Evolutionary conservation across 768 basidiomycete genomes (phyloP), one percentile per base, ranked within the genome.

Genomic region (Mycena belliarum): DNA sequence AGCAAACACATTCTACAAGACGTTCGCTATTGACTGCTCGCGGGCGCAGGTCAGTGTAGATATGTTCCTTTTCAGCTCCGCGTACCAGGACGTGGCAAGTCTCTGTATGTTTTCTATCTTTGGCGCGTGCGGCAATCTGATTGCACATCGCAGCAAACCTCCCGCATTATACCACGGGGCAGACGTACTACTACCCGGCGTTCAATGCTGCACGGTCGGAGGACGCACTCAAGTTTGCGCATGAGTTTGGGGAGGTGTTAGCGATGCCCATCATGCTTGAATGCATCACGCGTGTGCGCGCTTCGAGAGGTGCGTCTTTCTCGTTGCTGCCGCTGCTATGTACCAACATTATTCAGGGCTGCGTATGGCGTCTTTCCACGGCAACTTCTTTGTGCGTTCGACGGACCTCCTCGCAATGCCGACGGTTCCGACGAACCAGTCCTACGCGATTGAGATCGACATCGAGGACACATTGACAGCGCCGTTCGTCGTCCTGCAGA

Each of bases 21-120:
- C 92, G 0, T 98, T 98, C 64, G 95, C 97, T 18, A 99, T 98
- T 67, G 97, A 98, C 65, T 98, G 96, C 70, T 98, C 96, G 14
- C 86, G 95, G 56, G 88, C 92, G 6, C 97, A 98, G 72, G 93
- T 99, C 43, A 93, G 95, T 0, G 96, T 98, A 57, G 96, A 98
- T 71, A 98, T 99, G 96, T 98, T 98, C 87, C 79, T 99, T 56
- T 98, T 98, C 79, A 92, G 92, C 63, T 81, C 93, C 9, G 79
- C 81, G 20, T 99, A 98, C 70, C 95, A 95, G 65, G 97, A 98
- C 73, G 93, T 98, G 42, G 94, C 97, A 1, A 94, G 87, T 58
- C 81, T 99, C 18, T 89, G 94, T 93, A 69, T 45, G 81, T 61
- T 48, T 4, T 18, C 55, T 11, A 4, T 52, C 8, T 16, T 16